These are phyloP conservation scores for Candida insectalens DNA, from an alignment of 805 yeast species.

Conservation along the genomic window DNA sequence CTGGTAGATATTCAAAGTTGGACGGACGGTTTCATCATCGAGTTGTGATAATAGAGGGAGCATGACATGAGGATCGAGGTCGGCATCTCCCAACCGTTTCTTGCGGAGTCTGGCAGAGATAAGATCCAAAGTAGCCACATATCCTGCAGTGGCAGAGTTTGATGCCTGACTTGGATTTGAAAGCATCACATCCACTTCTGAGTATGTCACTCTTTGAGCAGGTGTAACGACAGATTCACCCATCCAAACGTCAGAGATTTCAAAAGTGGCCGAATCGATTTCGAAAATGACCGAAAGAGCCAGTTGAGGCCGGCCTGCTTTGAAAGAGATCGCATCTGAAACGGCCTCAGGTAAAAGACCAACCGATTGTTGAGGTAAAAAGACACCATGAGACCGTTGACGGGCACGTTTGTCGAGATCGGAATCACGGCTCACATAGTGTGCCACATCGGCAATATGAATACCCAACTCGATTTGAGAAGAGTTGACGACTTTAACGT, in stretches of 20 bases:
- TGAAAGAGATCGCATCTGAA: slow-evolving; percentile 50
- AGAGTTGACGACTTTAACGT: slow-evolving; percentile 53
- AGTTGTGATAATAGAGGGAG: slow-evolving; percentile 67
- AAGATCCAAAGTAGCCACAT: slow-evolving; percentile 51
- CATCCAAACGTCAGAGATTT: slow-evolving; percentile 67
- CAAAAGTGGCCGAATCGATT: slow-evolving; percentile 62
- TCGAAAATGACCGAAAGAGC: slow-evolving; percentile 74
- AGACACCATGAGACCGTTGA: slow-evolving; percentile 83
- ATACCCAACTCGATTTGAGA: slow-evolving; percentile 72
- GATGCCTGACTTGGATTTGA: slow-evolving; percentile 21
- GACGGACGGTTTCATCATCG: slow-evolving; percentile 75
- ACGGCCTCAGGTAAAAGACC: slow-evolving; percentile 62
- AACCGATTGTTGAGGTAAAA: slow-evolving; percentile 66
- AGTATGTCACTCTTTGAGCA: slow-evolving; percentile 44
- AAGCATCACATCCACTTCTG: slow-evolving; percentile 44
- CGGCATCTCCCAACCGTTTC: slow-evolving; percentile 46
- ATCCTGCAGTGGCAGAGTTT: slow-evolving; percentile 50
- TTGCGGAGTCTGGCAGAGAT: slow-evolving; percentile 64
- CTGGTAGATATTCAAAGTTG: slow-evolving; percentile 65
- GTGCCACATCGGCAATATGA: slow-evolving; percentile 75
- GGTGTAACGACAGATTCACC: slow-evolving; percentile 66
- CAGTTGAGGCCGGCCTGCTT: slow-evolving; percentile 47
- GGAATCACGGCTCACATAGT: slow-evolving; percentile 63
- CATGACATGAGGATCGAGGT: slow-evolving; percentile 37
- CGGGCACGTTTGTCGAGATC: slow-evolving; percentile 80